Percentiles rank a stretch among this genome's conserved stretches.
Conservation (phyloP, 192 early-diverging fungal genomes). For the Coemansia sp. region DNA sequence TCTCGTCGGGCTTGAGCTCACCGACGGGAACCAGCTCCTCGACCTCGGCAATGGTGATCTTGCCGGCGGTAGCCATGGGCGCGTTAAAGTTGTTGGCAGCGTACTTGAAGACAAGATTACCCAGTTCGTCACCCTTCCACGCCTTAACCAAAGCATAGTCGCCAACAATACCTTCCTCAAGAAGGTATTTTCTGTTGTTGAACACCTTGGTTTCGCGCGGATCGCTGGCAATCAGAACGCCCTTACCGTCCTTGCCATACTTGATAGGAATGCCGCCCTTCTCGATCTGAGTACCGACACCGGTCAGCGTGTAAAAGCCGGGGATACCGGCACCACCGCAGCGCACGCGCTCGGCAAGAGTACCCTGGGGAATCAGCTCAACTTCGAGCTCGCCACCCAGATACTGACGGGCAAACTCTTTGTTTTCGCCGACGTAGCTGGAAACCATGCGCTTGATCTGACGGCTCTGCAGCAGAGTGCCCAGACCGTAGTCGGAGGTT, state of each 20-base stretch:
- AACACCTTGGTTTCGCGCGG: slow-evolving; percentile 70
- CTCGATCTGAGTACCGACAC: slow-evolving; percentile 69
- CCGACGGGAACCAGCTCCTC: slow-evolving; percentile 78
- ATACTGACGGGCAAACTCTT: slow-evolving; percentile 79
- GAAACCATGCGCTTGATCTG: slow-evolving; percentile 82
- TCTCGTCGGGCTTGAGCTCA: slow-evolving; percentile 64
- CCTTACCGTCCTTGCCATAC: slow-evolving; percentile 54
- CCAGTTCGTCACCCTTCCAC: slow-evolving; percentile 81
- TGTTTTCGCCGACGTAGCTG: slow-evolving; percentile 78
- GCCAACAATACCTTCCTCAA: slow-evolving; percentile 75
- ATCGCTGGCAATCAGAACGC: slow-evolving; percentile 57
- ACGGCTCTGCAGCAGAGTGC: slow-evolving; percentile 62
- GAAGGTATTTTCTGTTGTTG: slow-evolving; percentile 67
- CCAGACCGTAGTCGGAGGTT: slow-evolving; percentile 70
- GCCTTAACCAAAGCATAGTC: slow-evolving; percentile 79
- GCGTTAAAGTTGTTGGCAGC: slow-evolving; percentile 79
- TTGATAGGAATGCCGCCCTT: slow-evolving; percentile 75
- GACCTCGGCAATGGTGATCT: slow-evolving; percentile 75
- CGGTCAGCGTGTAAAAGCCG: slow-evolving; percentile 70
- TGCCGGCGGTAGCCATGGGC: slow-evolving; percentile 71
- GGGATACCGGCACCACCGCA: slow-evolving; percentile 78
- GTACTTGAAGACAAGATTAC: slow-evolving; percentile 72
- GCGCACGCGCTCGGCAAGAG: slow-evolving; percentile 74
- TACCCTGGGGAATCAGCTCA: slow-evolving; percentile 75
- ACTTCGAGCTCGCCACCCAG: slow-evolving; percentile 79